Base-by-base conservation (phyloP, 371 early-diverging fungal species). In the Chytridium lagenaria region DNA sequence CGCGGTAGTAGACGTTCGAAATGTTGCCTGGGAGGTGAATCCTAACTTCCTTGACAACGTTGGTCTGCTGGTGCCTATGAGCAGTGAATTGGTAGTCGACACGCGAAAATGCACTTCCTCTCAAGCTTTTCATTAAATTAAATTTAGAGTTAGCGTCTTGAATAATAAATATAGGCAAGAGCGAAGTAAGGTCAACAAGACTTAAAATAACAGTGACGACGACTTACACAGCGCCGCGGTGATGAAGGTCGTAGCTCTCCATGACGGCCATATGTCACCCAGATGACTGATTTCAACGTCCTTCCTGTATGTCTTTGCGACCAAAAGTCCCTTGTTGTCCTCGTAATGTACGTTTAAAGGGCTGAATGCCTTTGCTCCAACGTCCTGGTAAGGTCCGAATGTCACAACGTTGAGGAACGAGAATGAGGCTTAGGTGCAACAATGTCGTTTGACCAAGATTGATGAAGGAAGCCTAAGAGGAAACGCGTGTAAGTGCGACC, bases 221-320 rank as follows among this genome's bases (percentile, higher is more conserved):
- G 22, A 23, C 87, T 78, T 88, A 92, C 91, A 80, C 72, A 23
- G 99, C 94, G 39, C 94, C 97, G 34, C 86, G 86, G 80, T 95
- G 91, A 59, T 87, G 88, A 59, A 98, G 70, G 51, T 88, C 88
- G 74, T 89, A 93, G 80, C 92, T 88, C 74, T 98, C 99, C 69
- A 92, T 91, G 15, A 97, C 90, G 22, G 89, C 90, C 61, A 96
- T 77, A 69, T 91, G 91, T 63, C 86, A 36, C 91, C 92, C 93
- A 93, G 94, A 76, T 95, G 95, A 73, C 93, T 92, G 37, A 98
- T 81, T 77, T 93, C 90, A 33, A 96, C 76, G 64, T 94, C 92
- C 50, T 94, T 89, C 36, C 81, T 77, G 49, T 91, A 83, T 1
- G 80, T 78, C 61, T 87, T 85, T 0, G 91, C 89, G 22, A 91